phyloP scores from a whole-genome alignment of 495 filamentous ascomycete species.

The Penicillium paxilli region DNA sequence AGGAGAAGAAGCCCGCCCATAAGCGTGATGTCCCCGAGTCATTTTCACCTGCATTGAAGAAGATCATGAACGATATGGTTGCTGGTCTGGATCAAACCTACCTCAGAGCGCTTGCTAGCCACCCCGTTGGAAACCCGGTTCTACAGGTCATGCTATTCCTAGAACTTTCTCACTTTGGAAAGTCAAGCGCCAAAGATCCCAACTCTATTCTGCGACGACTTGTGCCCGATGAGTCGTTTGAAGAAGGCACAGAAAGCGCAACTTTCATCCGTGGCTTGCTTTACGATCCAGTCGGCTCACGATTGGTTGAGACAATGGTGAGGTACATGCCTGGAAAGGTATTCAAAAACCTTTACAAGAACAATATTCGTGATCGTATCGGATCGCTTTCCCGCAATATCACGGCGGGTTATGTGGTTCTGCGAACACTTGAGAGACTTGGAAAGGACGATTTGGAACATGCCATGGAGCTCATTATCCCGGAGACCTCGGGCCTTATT shows the following conservation, averaged over 20 bases:
- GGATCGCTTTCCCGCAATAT: conserved; percentile 80
- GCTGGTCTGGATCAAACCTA: conserved; percentile 68
- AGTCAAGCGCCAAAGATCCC: conserved; percentile 59
- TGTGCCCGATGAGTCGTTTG: conserved; percentile 63
- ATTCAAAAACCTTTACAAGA: conserved; percentile 80
- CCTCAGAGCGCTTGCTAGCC: conserved; percentile 76
- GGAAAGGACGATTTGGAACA: conserved; percentile 77
- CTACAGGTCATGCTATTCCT: conserved; percentile 84
- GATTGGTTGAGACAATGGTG: conserved; percentile 83
- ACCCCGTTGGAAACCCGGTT: conserved; percentile 85
- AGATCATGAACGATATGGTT: conserved; percentile 73
- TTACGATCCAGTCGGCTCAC: conserved; percentile 86
- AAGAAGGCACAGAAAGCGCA: conserved; percentile 57
- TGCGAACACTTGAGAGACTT: conserved; percentile 75
- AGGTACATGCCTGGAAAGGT: conserved; percentile 76
- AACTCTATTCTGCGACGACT: conserved; percentile 60
- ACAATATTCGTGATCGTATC: conserved; percentile 73
- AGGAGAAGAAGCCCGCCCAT: conserved; percentile 30
- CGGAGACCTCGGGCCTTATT: conserved; percentile 68
- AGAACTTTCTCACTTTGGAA: conserved; percentile 70
- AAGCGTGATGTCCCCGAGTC: conserved; percentile 70
- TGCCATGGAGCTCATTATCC: conserved; percentile 64
- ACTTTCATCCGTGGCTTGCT: conserved; percentile 80
- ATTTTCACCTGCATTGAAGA: conserved; percentile 72
- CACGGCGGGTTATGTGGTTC: conserved; percentile 81